Evolutionary conservation across 2,329 filamentous ascomycete species (phyloP), one percentile per base, ranked within the genome.

Genomic region (Aureobasidium lini): DNA sequence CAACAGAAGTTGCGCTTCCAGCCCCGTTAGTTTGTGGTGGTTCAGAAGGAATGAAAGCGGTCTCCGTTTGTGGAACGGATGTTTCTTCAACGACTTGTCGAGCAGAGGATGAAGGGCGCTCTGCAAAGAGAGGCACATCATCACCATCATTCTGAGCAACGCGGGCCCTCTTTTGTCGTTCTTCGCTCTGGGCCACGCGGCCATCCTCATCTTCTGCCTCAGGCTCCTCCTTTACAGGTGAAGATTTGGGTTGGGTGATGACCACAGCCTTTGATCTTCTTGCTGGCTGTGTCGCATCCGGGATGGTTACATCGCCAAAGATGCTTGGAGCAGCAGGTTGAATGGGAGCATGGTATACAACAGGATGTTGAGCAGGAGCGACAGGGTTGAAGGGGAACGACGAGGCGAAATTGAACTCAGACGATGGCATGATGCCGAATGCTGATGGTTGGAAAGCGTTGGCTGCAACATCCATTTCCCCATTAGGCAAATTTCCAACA

Each of bases 251-350:
- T 64, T 77, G 76, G 9, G 93, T 75, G 63, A 96, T 95, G 0
- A 91, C 88, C 58, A 96, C 82, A 9, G 90, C 90, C 74, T 94
- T 96, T 4, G 86, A 89, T 66, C 84, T 85, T 73, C 88, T 90
- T 0, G 75, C 71, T 6, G 86, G 81, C 67, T 88, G 88, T 31
- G 83, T 75, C 52, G 84, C 80, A 23, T 89, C 85, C 81, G 79
- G 34, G 79, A 92, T 86, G 43, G 85, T 85, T 50, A 72, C 64
- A 48, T 70, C 68, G 46, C 71, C 69, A 60, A 73, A 73, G 50
- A 73, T 73, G 47, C 63, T 68, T 8, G 65, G 63, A 34, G 66
- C 56, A n/a, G 66, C 62, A 42, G 66, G 63, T 18, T 64, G 54
- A 73, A 49, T 77, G 72, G 63, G 81, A 67, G 7, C 76, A n/a